Base-by-base conservation (phyloP, 2,329 filamentous ascomycete genomes). In the Juglanconis juglandina region DNA sequence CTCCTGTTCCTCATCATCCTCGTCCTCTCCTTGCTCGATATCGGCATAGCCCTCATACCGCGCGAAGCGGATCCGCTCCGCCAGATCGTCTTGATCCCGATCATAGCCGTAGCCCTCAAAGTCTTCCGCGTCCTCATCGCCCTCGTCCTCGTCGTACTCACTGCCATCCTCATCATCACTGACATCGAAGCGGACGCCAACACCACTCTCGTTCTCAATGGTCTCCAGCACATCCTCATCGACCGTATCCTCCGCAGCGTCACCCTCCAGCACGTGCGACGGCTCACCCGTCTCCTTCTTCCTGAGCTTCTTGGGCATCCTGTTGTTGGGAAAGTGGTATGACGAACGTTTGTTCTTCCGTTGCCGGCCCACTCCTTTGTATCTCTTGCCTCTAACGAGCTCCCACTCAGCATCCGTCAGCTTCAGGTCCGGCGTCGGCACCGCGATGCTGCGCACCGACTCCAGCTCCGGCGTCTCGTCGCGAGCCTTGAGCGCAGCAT, bases 361-460 rank as follows among this genome's bases (percentile, higher is more conserved):
- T 39, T 14, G 53, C 61, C 48, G 64, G 11, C 61, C 65, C 8
- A 61, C 66, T 1, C 66, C 67, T 57, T 69, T 69, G 63, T 70
- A 70, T 55, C 71, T 69, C 56, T 67, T 66, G n/a, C 73, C 73
- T 14, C 72, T 65, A 10, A 75, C 65, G 60, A 70, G 66, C 55
- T 68, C 70, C 61, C 66, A 70, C 67, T 75, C 77, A 59, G 70
- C 73, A 3, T 69, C 68, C 39, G 72, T 79, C 60, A 76, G 70
- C 59, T 74, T 68, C 61, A 76, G 67, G 61, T 76, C 73, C 2
- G 76, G 76, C 49, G 77, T 68, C 5, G 71, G 73, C 30, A 78
- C 70, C 17, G 71, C 73, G 50, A 77, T 74, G 58, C 67, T 71
- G 5, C 63, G 66, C 49, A 57, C 66, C 57, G 63, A 65, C 2